Percentiles rank a stretch among this genome's conserved stretches.
Evolutionary conservation across 805 yeast species (phyloP).

Genomic region (Wickerhamiella brachini): DNA sequence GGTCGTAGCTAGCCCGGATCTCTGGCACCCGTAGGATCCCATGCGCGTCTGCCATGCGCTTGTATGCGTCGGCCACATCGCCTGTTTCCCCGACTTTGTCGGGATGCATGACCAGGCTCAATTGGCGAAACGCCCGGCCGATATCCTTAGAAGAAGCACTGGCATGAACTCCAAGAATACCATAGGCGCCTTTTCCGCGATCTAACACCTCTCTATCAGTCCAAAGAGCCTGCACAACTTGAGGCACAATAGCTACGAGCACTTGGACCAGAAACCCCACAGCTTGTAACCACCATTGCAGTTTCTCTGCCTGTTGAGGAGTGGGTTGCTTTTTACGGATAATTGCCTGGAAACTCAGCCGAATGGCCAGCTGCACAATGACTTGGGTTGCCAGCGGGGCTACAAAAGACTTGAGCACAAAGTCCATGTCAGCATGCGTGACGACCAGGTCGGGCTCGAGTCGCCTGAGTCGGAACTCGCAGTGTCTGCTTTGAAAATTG

Average conservation of each 20-base stretch:
- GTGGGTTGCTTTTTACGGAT: neutral
- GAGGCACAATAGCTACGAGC: neutral
- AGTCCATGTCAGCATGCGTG: neutral
- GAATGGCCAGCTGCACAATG: neutral
- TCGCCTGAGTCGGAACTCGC: neutral
- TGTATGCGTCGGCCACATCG: neutral
- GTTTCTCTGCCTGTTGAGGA: neutral
- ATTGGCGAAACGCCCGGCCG: constrained; percentile 13
- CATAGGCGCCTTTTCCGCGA: constrained; percentile 5
- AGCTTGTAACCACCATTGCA: neutral
- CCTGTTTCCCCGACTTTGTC: constrained; percentile 20
- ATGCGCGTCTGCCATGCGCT: constrained; percentile 30
- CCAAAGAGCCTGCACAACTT: neutral
- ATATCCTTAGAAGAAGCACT: constrained; percentile 13
- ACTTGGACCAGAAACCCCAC: neutral
- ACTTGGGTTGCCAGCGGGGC: neutral
- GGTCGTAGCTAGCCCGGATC: constrained; percentile 70
- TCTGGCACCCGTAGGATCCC: constrained; percentile 63
- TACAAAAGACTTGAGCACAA: neutral
- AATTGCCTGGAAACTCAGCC: neutral
- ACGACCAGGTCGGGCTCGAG: neutral
- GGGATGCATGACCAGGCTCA: constrained; percentile 22
- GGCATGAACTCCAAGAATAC: constrained; percentile 13
- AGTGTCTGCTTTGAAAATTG: neutral
- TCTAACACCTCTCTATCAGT: neutral